These are phyloP conservation scores for Aspergillus oerlinghausenensis DNA, from an alignment of 2,329 filamentous ascomycete genomes.

Conservation along the genomic window DNA sequence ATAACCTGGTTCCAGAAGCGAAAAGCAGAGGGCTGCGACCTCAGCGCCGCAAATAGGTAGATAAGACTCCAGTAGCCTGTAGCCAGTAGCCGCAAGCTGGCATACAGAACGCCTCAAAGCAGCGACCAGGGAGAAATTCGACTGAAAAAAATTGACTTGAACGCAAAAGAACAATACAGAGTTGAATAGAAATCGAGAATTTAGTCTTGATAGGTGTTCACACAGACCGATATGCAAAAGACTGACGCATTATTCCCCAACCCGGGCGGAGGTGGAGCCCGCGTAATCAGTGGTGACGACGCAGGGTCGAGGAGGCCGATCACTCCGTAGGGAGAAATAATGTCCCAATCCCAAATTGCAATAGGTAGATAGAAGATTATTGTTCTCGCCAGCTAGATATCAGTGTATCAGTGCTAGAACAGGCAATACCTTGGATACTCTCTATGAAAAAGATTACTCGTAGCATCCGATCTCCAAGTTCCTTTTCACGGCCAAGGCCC, in stretches of 20 bases:
- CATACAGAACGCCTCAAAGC: not conserved
- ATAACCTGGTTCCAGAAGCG: not conserved
- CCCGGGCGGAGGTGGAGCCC: not conserved
- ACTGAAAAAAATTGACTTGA: no score
- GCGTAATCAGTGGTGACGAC: not conserved
- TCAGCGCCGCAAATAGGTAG: not conserved
- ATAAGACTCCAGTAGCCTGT: not conserved
- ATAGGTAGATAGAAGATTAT: not conserved
- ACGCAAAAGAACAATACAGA: not conserved
- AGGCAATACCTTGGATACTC: not conserved
- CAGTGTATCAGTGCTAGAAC: not conserved
- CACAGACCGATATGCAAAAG: not conserved
- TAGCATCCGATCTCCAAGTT: not conserved
- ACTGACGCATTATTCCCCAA: not conserved
- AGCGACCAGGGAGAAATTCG: not conserved
- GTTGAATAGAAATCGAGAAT: not conserved
- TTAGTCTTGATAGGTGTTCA: not conserved
- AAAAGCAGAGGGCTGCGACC: not conserved
- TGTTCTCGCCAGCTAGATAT: not conserved
- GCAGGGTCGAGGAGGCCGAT: not conserved
- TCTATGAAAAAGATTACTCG: not conserved
- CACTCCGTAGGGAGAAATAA: not conserved
- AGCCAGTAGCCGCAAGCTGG: not conserved
- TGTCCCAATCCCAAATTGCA: not conserved
- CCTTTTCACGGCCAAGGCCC: not conserved